Evolutionary conservation across 1,139 yeast genomes (phyloP), one percentile per base, ranked within the genome.

Genomic region (Yamadazyma diddensiae): DNA sequence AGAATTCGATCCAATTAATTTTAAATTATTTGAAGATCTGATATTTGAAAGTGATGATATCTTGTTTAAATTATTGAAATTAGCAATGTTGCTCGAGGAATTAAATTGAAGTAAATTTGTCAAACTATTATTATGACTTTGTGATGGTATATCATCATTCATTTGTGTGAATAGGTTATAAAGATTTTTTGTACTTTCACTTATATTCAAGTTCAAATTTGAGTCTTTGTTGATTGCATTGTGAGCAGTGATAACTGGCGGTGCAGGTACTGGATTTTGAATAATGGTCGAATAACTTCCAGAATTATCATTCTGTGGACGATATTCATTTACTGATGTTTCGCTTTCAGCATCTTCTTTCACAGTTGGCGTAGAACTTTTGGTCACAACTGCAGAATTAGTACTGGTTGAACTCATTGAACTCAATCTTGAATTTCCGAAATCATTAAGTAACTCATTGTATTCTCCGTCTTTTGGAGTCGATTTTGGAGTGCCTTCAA

Each of bases 111-210:
- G 49, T 34, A 60, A 46, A 38, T 60, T 57, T 19, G 60, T 53
- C 36, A 59, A 49, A 39, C 61, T 56, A 22, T 43, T 53, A 26
- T 41, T 42, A 11, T 48, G 43, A 21, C 46, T 45, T 20, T 40
- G 46, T 10, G 30, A 17, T 19, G 49, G 43, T 15, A 51, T 46
- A 29, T 55, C 62, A 32, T 56, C 62, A 33, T 49, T 53, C 30
- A 56, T 53, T 33, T 48, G 62, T 24, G 53, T 55, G 42, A 61
- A 60, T 30, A 59, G 43, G 34, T 56, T 57, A 43, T 55, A 51
- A 15, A 53, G 37, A 33, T 52, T 53, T 34, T 53, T 53, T 12
- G 59, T 50, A 38, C 61, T 55, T 30, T 54, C 59, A 34, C 56
- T 55, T 14, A 50, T 27, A 22, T 36, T 39, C 29, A 44, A 37